These are phyloP conservation scores for Ceratopteris richardii DNA, from an alignment of 75 land plant species.

Conservation along the genomic window DNA sequence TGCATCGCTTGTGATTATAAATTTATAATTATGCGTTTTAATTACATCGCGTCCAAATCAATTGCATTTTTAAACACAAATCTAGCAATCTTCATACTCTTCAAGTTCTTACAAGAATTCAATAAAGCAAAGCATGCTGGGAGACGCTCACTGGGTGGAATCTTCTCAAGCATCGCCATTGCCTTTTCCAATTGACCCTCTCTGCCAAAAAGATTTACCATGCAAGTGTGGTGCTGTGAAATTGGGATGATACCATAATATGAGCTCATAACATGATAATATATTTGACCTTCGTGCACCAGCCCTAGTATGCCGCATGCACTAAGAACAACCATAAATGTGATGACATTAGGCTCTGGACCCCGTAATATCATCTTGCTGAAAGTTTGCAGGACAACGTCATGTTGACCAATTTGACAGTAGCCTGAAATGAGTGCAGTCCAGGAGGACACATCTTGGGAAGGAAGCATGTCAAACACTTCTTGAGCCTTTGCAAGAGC, in stretches of 20 bases:
- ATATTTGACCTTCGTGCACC: slow-evolving; percentile 21
- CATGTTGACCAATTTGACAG: slow-evolving; percentile 13
- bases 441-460: slow-evolving; percentile 10
- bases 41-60: not conserved
- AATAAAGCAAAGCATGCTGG: not conserved
- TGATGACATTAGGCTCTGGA: slow-evolving; percentile 14
- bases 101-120: not conserved
- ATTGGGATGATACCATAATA: slow-evolving; percentile 17
- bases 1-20: no score
- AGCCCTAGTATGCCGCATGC: slow-evolving; percentile 32
- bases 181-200: slow-evolving; percentile 26
- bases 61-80: not conserved
- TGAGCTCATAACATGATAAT: slow-evolving; percentile 17
- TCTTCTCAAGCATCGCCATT: slow-evolving; percentile 12
- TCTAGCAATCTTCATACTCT: not conserved
- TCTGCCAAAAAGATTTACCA: slow-evolving; percentile 22
- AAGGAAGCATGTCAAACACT: slow-evolving; percentile 7
- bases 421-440: slow-evolving; percentile 19
- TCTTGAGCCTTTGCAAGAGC: slow-evolving; percentile 6
- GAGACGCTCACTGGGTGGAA: slow-evolving; percentile 4
- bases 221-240: slow-evolving; percentile 28
- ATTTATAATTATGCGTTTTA: no score
- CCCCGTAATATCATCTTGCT: slow-evolving; percentile 15
- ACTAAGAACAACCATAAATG: slow-evolving; percentile 22
- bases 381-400: slow-evolving; percentile 1